Conservation (phyloP, 805 yeast species). For the Kuraishia floccosa region DNA sequence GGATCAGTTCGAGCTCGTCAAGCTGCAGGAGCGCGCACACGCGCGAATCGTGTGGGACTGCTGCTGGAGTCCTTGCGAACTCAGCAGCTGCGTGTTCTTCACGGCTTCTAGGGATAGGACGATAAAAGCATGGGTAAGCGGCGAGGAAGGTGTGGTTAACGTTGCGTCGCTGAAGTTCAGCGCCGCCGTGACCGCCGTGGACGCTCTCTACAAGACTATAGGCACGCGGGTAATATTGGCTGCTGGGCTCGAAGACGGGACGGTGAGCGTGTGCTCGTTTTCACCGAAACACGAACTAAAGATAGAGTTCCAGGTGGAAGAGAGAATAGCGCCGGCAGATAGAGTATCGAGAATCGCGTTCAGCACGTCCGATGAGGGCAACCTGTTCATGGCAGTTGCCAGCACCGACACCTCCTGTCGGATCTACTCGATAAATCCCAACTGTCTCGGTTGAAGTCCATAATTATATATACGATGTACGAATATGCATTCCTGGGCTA, state of each 20-base stretch:
- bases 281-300: neutral
- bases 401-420: too few relatives aligned
- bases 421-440: too few relatives aligned
- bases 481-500: too few relatives aligned
- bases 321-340: neutral
- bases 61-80: constrained; percentile 60
- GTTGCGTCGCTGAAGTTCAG: constrained; percentile 30
- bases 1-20: constrained; percentile 8
- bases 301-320: neutral
- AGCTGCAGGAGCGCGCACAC: constrained; percentile 60
- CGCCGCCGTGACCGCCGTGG: constrained; percentile 59
- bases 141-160: constrained; percentile 16
- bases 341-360: constrained; percentile 1
- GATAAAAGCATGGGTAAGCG: constrained; percentile 53
- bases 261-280: constrained; percentile 31
- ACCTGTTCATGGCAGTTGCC: too few relatives aligned
- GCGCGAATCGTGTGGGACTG: constrained; percentile 93
- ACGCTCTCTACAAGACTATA: constrained; percentile 25
- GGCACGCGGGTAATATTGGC: constrained; percentile 30
- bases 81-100: constrained; percentile 22
- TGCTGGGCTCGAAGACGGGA: constrained; percentile 66
- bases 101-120: constrained; percentile 83
- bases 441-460: too few relatives aligned
- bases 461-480: too few relatives aligned
- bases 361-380: too few relatives aligned